Conservation (phyloP, 75 land plant genomes). For the Sequoia sempervirens region DNA sequence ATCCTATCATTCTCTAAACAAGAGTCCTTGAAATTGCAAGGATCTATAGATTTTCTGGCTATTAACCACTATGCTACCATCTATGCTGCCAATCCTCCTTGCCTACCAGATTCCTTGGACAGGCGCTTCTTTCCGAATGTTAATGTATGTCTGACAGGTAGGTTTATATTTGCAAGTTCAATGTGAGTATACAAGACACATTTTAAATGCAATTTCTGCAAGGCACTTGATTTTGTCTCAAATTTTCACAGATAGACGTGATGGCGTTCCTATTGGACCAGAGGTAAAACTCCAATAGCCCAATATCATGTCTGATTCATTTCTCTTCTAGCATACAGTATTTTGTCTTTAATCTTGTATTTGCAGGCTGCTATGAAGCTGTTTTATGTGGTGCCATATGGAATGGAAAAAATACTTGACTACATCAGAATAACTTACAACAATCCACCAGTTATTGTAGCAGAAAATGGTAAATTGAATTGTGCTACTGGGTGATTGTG, state of each 20-base stretch:
- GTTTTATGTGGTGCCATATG: conserved; percentile 17
- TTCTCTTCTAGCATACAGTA: background rate
- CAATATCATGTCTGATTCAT: background rate
- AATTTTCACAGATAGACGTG: background rate
- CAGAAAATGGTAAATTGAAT: conserved; percentile 14
- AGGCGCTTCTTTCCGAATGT: conserved; percentile 26
- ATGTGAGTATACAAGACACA: background rate
- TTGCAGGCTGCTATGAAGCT: conserved; percentile 5
- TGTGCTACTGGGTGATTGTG: background rate
- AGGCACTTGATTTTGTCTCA: background rate
- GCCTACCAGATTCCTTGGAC: background rate
- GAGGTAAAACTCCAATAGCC: background rate
- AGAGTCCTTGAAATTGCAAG: conserved; percentile 4
- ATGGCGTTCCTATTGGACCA: conserved; percentile 2
- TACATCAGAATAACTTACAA: conserved; percentile 6
- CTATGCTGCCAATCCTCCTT: conserved; percentile 11
- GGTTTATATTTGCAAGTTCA: background rate
- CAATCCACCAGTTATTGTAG: conserved; percentile 13
- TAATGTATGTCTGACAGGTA: conserved; percentile 3
- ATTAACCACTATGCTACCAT: conserved; percentile 30
- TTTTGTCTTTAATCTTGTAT: background rate
- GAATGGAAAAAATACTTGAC: conserved; percentile 13
- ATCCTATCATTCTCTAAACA: conserved; percentile 11
- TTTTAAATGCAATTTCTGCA: background rate
- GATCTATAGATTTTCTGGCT: conserved; percentile 29